Evolutionary conservation across 2,329 filamentous ascomycete species (phyloP).

Genomic region (Chrysoporthe cubensis): DNA sequence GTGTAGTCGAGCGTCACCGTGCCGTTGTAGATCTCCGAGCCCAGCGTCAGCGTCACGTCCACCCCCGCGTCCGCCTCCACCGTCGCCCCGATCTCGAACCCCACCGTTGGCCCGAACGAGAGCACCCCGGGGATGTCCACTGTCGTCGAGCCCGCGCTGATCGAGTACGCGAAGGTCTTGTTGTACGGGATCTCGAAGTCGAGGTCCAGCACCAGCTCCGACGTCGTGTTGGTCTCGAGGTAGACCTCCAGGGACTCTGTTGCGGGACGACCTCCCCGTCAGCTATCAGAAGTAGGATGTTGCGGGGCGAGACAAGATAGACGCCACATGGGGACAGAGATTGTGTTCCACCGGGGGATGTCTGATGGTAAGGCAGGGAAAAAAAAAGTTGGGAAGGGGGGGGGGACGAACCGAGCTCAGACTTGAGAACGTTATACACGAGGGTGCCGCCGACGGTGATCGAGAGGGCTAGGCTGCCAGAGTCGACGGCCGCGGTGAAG

Average conservation of each 20-base stretch:
- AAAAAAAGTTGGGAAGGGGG: not conserved
- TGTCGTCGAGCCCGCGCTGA: slow-evolving; percentile 43
- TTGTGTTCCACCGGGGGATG: too few species aligned
- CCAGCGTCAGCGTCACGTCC: slow-evolving; percentile 29
- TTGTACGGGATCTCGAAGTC: slow-evolving; percentile 38
- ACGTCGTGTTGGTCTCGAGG: slow-evolving; percentile 44
- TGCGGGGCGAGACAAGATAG: too few species aligned
- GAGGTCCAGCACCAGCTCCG: slow-evolving; percentile 43
- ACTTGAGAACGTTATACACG: slow-evolving; percentile 43
- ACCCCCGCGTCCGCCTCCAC: slow-evolving; percentile 38
- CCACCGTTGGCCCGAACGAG: slow-evolving; percentile 37
- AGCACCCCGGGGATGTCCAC: slow-evolving; percentile 47
- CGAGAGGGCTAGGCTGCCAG: slow-evolving; percentile 40
- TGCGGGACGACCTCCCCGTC: slow-evolving; percentile 11
- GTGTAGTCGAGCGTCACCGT: slow-evolving; percentile 37
- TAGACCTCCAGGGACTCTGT: slow-evolving; percentile 46
- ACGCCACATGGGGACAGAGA: too few species aligned
- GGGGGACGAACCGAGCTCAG: slow-evolving; percentile 7
- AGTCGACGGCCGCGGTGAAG: slow-evolving; percentile 41
- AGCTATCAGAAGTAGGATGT: not conserved
- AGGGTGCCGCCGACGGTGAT: slow-evolving; percentile 48
- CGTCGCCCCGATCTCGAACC: slow-evolving; percentile 43
- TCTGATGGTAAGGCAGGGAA: not conserved
- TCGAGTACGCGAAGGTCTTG: slow-evolving; percentile 41
- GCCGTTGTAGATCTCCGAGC: slow-evolving; percentile 32